Evolutionary conservation across 306 rosid species (phyloP).

Genomic region (Dicorynia guianensis): DNA sequence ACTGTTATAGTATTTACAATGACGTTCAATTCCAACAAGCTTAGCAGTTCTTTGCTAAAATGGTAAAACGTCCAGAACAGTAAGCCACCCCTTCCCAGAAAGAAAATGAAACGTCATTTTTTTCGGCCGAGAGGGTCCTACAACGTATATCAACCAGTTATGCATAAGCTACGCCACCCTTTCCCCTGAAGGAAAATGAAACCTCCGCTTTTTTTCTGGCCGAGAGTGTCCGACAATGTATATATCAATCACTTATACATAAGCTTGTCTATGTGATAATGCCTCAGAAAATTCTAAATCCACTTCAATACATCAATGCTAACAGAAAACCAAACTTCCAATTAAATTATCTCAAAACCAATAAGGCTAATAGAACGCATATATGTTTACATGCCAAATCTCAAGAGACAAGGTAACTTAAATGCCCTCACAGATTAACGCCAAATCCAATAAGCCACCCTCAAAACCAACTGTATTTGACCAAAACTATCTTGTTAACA

Average conservation of each 20-base stretch:
- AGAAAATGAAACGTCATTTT: background rate
- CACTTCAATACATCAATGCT: background rate
- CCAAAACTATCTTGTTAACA: background rate
- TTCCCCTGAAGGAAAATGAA: background rate
- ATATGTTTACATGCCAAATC: no score
- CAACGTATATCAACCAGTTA: background rate
- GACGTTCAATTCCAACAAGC: background rate
- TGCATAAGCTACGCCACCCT: background rate
- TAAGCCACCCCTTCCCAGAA: background rate
- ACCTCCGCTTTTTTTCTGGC: background rate
- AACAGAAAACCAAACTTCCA: background rate
- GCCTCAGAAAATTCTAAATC: slow-evolving; percentile 15
- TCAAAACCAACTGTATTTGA: background rate
- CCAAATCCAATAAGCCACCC: background rate
- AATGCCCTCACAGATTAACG: no score
- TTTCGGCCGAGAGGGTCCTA: background rate
- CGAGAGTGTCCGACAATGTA: background rate
- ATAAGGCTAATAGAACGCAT: no score
- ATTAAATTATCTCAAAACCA: no score
- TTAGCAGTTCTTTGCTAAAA: background rate
- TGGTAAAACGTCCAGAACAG: background rate
- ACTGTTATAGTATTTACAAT: background rate
- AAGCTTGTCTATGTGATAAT: background rate
- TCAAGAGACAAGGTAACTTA: no score
- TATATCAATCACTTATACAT: background rate